Percentiles rank a stretch among this genome's conserved stretches.
These are phyloP conservation scores for Rhododendron molle DNA, from an alignment of 148 eudicot genomes.

Conservation along the genomic window DNA sequence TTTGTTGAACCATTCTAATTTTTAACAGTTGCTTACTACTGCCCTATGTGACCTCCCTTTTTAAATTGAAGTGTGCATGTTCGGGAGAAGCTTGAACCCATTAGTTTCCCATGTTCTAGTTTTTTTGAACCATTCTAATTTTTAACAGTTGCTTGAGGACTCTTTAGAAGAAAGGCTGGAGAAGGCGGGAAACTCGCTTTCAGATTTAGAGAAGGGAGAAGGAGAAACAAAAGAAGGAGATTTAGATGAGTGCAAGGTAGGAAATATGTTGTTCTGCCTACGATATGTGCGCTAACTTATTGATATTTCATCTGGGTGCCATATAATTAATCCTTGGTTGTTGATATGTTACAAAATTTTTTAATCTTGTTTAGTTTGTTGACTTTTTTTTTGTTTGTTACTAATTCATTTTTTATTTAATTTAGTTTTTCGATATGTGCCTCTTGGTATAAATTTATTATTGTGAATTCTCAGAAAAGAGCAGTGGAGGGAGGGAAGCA, in stretches of 20 bases:
- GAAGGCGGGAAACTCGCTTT: conserved; percentile 57
- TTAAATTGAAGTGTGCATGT: background rate
- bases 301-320: background rate
- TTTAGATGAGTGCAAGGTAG: conserved; percentile 79
- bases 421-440: too few relatives aligned
- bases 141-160: conserved; percentile 76
- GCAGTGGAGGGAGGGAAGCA: conserved; percentile 85
- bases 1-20: conserved; percentile 17
- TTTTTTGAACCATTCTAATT: conserved; percentile 17
- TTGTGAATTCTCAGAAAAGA: conserved; percentile 49
- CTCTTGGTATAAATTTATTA: background rate
- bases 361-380: background rate
- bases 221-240: conserved; percentile 83
- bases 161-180: conserved; percentile 87
- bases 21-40: conserved; percentile 43
- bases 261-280: conserved; percentile 11
- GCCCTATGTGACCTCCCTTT: background rate
- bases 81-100: background rate
- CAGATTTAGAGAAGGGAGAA: conserved; percentile 78
- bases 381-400: background rate
- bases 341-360: background rate
- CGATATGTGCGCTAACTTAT: background rate
- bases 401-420: background rate
- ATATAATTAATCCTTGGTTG: background rate
- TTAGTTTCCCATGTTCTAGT: background rate